Conservation (phyloP, 2,329 filamentous ascomycete species). For the Sclerotinia glacialis region DNA sequence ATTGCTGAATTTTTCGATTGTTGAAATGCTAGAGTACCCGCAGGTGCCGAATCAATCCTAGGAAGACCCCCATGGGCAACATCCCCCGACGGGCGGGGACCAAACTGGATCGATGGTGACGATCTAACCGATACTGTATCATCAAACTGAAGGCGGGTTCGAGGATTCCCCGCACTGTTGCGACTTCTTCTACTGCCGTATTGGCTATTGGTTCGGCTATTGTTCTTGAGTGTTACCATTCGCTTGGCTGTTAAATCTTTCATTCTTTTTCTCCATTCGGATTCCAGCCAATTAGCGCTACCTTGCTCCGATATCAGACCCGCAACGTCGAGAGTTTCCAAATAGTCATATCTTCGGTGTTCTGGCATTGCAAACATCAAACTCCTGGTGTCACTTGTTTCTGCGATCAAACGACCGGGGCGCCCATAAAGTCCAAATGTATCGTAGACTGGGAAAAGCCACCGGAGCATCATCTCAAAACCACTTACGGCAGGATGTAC, state of each 20-base stretch:
- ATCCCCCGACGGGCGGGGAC: conserved; percentile 28
- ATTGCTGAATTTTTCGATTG: conserved; percentile 22
- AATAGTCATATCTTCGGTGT: conserved; percentile 80
- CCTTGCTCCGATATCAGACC: conserved; percentile 75
- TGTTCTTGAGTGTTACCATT: conserved; percentile 62
- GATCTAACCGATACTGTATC: conserved; percentile 51
- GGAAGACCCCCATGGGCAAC: conserved; percentile 26
- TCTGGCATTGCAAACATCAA: conserved; percentile 98
- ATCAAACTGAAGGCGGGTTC: conserved; percentile 55
- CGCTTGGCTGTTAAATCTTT: conserved; percentile 83
- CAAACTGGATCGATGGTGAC: conserved; percentile 47
- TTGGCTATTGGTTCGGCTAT: conserved; percentile 41
- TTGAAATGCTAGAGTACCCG: conserved; percentile 39
- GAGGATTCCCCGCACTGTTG: conserved; percentile 52
- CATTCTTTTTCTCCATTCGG: conserved; percentile 83
- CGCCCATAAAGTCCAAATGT: conserved; percentile 89
- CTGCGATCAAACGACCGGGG: conserved; percentile 80
- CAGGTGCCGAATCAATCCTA: conserved; percentile 53
- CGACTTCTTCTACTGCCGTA: conserved; percentile 57
- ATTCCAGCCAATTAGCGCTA: conserved; percentile 75
- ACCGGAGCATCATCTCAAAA: conserved; percentile 92
- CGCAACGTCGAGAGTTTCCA: conserved; percentile 84
- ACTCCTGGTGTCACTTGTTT: conserved; percentile 79
- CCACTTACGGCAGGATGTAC: conserved; percentile 86
- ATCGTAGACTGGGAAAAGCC: conserved; percentile 91